Percentiles rank a stretch among this genome's conserved stretches.
Evolutionary conservation across 208 protist species (phyloP).

Genomic region (Polymyxa betae): DNA sequence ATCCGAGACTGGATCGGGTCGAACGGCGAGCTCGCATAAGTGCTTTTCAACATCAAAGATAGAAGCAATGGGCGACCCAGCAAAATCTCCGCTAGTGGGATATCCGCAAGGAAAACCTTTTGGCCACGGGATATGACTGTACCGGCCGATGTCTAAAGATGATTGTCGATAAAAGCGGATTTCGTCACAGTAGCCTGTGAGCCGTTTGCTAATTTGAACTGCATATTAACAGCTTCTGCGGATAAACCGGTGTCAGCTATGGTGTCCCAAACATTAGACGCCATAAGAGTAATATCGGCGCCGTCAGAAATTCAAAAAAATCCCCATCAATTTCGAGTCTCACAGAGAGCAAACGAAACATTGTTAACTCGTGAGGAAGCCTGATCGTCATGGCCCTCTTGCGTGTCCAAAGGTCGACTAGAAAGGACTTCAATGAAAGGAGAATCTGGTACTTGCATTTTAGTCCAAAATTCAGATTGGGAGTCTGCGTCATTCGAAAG

Average conservation of each 20-base stretch:
- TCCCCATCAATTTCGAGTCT: no score
- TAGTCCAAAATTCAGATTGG: no score
- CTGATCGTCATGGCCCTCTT: no score
- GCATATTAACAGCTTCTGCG: no score
- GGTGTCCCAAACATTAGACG: neutral
- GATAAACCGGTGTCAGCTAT: neutral
- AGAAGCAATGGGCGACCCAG: neutral
- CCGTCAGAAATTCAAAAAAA: neutral
- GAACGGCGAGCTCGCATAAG: neutral
- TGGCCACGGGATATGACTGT: neutral
- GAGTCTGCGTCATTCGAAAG: no score
- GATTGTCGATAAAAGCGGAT: neutral
- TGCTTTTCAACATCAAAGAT: constrained; percentile 3
- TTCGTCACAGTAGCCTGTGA: neutral
- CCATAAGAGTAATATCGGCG: neutral
- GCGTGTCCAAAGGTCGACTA: no score
- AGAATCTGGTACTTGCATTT: no score
- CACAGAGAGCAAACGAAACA: no score
- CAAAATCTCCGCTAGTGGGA: neutral
- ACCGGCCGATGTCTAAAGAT: neutral
- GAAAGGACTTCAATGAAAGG: no score
- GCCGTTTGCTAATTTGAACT: neutral
- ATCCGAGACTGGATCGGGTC: neutral
- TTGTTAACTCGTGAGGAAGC: no score
- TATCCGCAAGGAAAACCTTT: neutral